Percentiles rank a stretch among this genome's conserved stretches.
phyloP scores from a whole-genome alignment of 345 rosid genomes.

The Melaleuca alternifolia region DNA sequence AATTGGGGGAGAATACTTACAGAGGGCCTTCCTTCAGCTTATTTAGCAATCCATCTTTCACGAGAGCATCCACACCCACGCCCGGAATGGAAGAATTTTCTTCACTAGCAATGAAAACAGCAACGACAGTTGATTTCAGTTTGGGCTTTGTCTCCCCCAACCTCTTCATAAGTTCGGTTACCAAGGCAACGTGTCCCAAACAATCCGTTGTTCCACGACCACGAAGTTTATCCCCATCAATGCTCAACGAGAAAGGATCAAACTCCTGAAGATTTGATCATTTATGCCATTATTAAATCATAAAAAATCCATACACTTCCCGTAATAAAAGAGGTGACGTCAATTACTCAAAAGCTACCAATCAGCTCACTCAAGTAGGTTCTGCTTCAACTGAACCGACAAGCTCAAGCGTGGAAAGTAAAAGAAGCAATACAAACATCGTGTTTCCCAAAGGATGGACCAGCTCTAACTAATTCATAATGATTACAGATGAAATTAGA shows the following conservation, averaged over 20 bases:
- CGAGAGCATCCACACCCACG: conserved; percentile 87
- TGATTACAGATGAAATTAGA: neutral
- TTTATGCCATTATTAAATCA: neutral
- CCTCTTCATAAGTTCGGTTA: conserved; percentile 77
- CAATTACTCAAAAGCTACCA: neutral
- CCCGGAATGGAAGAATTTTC: conserved; percentile 84
- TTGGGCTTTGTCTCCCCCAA: conserved; percentile 73
- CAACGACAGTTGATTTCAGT: conserved; percentile 65
- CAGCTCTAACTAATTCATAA: neutral
- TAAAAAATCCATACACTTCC: neutral
- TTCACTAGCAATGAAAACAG: conserved; percentile 89
- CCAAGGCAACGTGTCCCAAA: conserved; percentile 93
- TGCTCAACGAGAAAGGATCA: conserved; percentile 83
- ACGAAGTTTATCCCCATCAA: conserved; percentile 81
- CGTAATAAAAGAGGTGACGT: neutral
- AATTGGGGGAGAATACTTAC: conserved; percentile 26
- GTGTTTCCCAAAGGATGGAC: neutral
- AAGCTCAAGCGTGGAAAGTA: neutral
- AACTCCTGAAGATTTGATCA: conserved; percentile 53
- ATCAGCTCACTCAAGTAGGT: neutral
- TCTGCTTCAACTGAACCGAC: neutral
- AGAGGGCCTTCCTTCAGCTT: conserved; percentile 91
- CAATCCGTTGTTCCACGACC: conserved; percentile 99
- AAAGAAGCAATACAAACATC: neutral
- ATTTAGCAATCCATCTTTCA: conserved; percentile 63